phyloP scores from a whole-genome alignment of 257 asterid genomes.

The Voacanga thouarsii region DNA sequence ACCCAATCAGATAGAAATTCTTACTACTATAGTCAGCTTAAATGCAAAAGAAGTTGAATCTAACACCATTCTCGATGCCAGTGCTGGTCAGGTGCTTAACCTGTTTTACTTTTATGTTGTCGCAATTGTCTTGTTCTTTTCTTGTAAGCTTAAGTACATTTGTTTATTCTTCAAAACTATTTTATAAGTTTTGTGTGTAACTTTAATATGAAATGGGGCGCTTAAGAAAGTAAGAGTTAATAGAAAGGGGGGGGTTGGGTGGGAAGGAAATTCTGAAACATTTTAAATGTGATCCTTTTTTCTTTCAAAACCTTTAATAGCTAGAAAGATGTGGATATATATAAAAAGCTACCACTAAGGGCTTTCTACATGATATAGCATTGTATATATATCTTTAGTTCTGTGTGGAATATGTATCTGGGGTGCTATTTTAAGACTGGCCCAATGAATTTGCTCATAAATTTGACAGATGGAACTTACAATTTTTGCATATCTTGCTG shows the following conservation, averaged over 20 bases:
- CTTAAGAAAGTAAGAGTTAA: neutral
- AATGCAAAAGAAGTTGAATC: conserved; percentile 59
- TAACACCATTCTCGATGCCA: conserved; percentile 63
- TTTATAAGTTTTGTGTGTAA: neutral
- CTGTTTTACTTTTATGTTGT: conserved; percentile 8
- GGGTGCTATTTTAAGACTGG: neutral
- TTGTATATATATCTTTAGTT: neutral
- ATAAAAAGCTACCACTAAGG: neutral
- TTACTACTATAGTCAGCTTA: conserved; percentile 63
- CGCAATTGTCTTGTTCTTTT: neutral
- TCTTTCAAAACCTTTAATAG: neutral
- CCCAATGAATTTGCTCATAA: neutral
- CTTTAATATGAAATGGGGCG: neutral
- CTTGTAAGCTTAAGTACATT: neutral
- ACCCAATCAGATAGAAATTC: conserved; percentile 60
- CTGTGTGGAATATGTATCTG: neutral
- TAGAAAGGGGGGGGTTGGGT: neutral
- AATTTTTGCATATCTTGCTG: neutral
- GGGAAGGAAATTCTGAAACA: neutral
- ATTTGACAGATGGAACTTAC: neutral
- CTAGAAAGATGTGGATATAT: neutral
- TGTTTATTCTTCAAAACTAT: neutral
- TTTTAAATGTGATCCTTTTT: too few species aligned
- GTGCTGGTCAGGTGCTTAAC: conserved; percentile 82
- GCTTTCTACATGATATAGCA: neutral